Evolutionary conservation across 2,329 filamentous ascomycete species (phyloP).

Genomic region (Cladosporium sphaerospermum): DNA sequence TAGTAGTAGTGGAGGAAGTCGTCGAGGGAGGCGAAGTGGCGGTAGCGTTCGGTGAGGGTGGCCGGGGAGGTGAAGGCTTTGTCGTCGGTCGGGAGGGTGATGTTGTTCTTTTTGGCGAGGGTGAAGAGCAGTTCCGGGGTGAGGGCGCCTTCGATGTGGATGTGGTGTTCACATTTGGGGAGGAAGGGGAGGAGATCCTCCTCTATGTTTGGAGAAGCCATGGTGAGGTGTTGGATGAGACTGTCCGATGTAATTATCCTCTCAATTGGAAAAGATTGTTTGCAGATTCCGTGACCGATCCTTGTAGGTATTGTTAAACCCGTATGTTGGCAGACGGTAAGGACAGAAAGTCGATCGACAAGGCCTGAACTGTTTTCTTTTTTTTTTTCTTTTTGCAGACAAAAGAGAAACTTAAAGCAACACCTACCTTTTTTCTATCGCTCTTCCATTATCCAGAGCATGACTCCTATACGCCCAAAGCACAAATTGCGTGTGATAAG

Average conservation of each 20-base stretch:
- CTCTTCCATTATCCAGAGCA: too few relatives aligned
- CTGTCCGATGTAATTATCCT: too few relatives aligned
- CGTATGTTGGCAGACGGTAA: too few relatives aligned
- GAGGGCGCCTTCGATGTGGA: constrained; percentile 72
- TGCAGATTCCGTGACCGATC: constrained; percentile 34
- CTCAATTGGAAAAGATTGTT: constrained; percentile 45
- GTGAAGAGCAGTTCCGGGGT: constrained; percentile 63
- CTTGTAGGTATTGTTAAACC: too few relatives aligned
- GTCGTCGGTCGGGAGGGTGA: constrained; percentile 52
- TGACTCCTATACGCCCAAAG: too few relatives aligned
- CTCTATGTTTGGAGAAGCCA: background rate
- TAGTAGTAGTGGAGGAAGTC: constrained; percentile 78
- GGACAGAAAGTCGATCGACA: too few relatives aligned
- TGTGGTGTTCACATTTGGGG: constrained; percentile 70
- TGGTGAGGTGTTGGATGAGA: background rate
- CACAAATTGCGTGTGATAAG: too few relatives aligned
- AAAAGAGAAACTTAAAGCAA: too few relatives aligned
- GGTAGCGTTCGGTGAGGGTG: constrained; percentile 58
- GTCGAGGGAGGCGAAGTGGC: constrained; percentile 62
- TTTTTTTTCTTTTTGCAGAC: too few relatives aligned
- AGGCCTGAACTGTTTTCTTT: too few relatives aligned
- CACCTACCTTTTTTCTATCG: too few relatives aligned
- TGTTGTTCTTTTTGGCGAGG: constrained; percentile 60
- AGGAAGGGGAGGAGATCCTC: constrained; percentile 2
- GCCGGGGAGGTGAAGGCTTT: constrained; percentile 56